Evolutionary conservation across 495 filamentous ascomycete genomes (phyloP), one percentile per base, ranked within the genome.

Genomic region (Sporormia fimetaria): DNA sequence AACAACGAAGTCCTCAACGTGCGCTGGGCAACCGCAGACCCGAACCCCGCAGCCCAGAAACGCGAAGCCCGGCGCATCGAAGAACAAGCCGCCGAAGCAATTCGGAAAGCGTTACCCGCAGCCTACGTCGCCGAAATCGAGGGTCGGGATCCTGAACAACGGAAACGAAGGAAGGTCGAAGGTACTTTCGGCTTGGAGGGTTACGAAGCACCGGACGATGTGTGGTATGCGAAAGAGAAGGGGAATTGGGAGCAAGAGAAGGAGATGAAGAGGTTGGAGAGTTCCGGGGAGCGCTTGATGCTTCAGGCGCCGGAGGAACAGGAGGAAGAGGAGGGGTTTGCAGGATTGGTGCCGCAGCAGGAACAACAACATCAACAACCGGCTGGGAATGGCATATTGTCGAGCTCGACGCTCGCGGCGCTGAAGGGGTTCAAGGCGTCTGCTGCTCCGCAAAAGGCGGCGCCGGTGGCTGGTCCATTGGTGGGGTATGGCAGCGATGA

Each of bases 11-110:
- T 95, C 23, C 63, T 98, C 1, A 99, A 99, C 55, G 90, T 99
- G 11, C 70, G 92, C 24, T 99, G 92, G 92, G 90, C 92, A 16
- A 96, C 90, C 0, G 80, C 80, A 2, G 92, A 99, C 57, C 92
- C 92, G 14, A 99, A 99, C 49, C 92, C 92, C 0, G 74, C 85
- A 69, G 84, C 90, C 7, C 87, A 94, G 59, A 88, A 90, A 49
- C 74, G 92, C 23, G 92, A 99, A 57, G 87, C 83, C 14, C 69
- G 83, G 23, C 69, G 79, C 12, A 76, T 99, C 35, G 92, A 99
- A 61, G 92, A 99, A 59, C 88, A 95, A 62, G 92, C 92, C n/a
- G 92, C 90, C 0, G 92, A 95, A 56, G 92, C 92, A 7, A 85
- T 99, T 26, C 68, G 92, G 16, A 69, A 78, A 27, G 90, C 92